Percentiles rank a stretch among this genome's conserved stretches.
Conservation (phyloP, 2,329 filamentous ascomycete species). For the Phialocephala sp. region DNA sequence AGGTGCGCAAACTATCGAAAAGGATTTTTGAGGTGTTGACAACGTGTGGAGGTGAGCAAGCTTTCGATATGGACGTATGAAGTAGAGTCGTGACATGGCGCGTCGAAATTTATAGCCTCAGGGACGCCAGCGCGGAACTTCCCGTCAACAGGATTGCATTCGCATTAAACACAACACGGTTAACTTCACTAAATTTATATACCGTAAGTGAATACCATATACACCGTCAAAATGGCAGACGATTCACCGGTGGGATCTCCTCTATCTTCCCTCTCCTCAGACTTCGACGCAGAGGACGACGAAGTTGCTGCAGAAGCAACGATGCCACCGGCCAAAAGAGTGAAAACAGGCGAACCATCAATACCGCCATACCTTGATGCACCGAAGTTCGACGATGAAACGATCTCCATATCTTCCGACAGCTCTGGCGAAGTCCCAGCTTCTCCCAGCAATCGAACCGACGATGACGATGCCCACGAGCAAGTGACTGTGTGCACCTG, state of each 20-base stretch:
- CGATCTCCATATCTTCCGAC: slow-evolving; percentile 82
- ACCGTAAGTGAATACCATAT: neutral
- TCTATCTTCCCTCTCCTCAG: slow-evolving; percentile 68
- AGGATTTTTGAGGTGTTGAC: no score
- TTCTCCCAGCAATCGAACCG: slow-evolving; percentile 68
- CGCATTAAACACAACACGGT: neutral
- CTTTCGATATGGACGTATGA: no score
- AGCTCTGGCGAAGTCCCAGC: slow-evolving; percentile 84
- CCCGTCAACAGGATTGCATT: neutral
- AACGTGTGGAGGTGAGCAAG: no score
- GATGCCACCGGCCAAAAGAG: slow-evolving; percentile 32
- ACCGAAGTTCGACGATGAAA: slow-evolving; percentile 45
- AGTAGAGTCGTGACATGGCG: no score
- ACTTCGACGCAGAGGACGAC: slow-evolving; percentile 61
- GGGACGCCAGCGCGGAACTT: no score
- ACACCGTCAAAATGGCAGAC: slow-evolving; percentile 45
- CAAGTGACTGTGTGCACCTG: slow-evolving; percentile 81
- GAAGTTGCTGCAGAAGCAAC: slow-evolving; percentile 46
- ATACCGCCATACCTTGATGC: neutral
- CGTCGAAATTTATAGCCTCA: no score
- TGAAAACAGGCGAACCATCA: slow-evolving; percentile 35
- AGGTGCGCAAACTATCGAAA: no score
- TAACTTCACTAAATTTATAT: neutral
- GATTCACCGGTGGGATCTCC: slow-evolving; percentile 54
- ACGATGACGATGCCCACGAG: slow-evolving; percentile 76